Conservation (phyloP, 208 protist genomes). For the Acanthamoeba sp. region DNA sequence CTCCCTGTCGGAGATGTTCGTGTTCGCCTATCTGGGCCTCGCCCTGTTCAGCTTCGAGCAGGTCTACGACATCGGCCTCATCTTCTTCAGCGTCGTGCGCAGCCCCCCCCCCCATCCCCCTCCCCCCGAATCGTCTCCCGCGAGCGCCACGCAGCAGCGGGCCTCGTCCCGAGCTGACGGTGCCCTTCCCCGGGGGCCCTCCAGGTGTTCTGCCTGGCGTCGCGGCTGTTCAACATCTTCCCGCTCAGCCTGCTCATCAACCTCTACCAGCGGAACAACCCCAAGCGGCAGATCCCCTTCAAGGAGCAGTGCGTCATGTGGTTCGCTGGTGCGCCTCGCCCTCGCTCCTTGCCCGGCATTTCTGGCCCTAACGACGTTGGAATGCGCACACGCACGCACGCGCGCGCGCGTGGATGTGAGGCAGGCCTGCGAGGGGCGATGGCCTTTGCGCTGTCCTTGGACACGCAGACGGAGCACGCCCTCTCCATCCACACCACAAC, state of each 20-base stretch:
- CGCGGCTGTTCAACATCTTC: conserved; percentile 81
- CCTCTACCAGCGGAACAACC: conserved; percentile 42
- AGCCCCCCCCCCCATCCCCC: not conserved
- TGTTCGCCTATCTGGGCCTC: conserved; percentile 86
- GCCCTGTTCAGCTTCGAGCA: conserved; percentile 78
- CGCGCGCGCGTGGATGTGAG: too few species aligned
- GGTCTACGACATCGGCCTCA: conserved; percentile 64
- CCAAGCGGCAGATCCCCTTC: conserved; percentile 71
- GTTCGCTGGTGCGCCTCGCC: conserved; percentile 76
- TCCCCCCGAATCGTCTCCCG: not conserved
- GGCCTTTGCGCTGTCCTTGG: conserved; percentile 85
- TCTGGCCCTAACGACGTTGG: too few species aligned
- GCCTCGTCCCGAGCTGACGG: too few species aligned
- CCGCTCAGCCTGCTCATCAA: conserved; percentile 81
- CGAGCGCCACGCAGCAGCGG: too few species aligned
- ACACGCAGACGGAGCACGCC: conserved; percentile 12
- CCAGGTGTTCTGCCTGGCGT: conserved; percentile 40
- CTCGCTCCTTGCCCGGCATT: too few species aligned
- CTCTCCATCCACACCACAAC: conserved; percentile 74
- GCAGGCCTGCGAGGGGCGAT: conserved; percentile 86
- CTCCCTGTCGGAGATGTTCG: conserved; percentile 83
- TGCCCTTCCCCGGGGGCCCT: too few species aligned
- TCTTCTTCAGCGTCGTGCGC: conserved; percentile 42
- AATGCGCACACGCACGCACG: not conserved
- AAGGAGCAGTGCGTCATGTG: conserved; percentile 85